Percentiles rank a stretch among this genome's conserved stretches.
phyloP scores from a whole-genome alignment of 768 basidiomycete species.

The Inosperma sp. region DNA sequence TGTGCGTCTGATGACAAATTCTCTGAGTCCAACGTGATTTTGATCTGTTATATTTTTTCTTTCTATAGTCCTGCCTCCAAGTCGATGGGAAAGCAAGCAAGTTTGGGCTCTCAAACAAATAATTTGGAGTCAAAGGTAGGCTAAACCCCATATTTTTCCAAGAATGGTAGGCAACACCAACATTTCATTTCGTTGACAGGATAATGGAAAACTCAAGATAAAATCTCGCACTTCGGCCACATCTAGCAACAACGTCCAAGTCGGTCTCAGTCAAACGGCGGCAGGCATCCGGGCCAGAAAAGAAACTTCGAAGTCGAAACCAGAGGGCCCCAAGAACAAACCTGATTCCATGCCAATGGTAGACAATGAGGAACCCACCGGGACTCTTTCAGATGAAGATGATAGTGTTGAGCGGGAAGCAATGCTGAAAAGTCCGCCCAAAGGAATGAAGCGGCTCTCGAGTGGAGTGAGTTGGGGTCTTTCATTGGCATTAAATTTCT shows the following conservation, averaged over 20 bases:
- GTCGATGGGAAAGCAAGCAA: too few relatives aligned
- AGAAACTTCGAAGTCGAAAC: not conserved
- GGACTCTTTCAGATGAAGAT: not conserved
- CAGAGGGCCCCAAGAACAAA: not conserved
- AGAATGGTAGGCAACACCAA: too few relatives aligned
- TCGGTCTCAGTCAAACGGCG: not conserved
- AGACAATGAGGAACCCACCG: not conserved
- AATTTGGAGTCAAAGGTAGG: too few relatives aligned
- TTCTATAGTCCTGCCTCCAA: too few relatives aligned
- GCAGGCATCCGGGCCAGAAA: not conserved
- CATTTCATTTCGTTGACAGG: not conserved
- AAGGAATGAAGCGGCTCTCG: conserved; percentile 1
- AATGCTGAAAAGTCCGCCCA: conserved; percentile 4
- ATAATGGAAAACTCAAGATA: not conserved
- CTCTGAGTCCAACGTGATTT: too few relatives aligned
- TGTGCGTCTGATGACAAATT: not conserved
- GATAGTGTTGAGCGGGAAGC: not conserved
- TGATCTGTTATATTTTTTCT: too few relatives aligned
- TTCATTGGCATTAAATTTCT: too few relatives aligned
- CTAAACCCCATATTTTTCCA: too few relatives aligned
- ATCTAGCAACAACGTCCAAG: not conserved
- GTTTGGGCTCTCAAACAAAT: too few relatives aligned
- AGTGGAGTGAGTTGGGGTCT: not conserved
- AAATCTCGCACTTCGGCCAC: conserved; percentile 1
- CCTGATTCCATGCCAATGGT: not conserved